Conservation (phyloP, 192 early-diverging fungal genomes). For the Linnemannia zychae region DNA sequence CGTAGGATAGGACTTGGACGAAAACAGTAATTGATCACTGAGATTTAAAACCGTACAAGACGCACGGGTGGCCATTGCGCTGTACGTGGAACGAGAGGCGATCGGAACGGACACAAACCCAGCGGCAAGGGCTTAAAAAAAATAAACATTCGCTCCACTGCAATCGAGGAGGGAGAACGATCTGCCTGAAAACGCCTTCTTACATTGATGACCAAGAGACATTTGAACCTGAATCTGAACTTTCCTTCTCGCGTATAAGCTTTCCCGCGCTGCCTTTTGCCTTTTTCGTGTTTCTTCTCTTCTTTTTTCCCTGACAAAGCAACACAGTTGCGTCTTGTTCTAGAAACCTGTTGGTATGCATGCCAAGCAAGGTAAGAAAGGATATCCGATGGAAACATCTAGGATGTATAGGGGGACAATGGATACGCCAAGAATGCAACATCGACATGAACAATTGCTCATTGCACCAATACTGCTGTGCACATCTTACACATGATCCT, state of each 20-base stretch:
- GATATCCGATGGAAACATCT: background rate
- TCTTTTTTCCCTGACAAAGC: background rate
- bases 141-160: background rate
- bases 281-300: background rate
- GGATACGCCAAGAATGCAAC: background rate
- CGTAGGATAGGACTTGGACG: background rate
- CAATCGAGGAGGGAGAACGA: background rate
- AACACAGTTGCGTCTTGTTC: background rate
- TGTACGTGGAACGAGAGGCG: background rate
- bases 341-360: background rate
- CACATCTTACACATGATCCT: background rate
- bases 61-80: background rate
- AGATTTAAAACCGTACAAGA: background rate
- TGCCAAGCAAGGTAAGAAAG: background rate
- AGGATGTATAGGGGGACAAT: background rate
- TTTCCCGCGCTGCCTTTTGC: background rate
- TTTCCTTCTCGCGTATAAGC: background rate
- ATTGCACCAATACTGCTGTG: background rate
- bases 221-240: background rate
- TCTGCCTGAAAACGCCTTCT: conserved; percentile 5
- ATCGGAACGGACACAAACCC: background rate
- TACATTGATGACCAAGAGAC: background rate
- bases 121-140: too few relatives aligned
- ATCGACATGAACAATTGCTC: background rate
- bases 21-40: too few relatives aligned